Conservation (phyloP, 1,284 basidiomycete species). For the Tetrapyrgos nigripes region DNA sequence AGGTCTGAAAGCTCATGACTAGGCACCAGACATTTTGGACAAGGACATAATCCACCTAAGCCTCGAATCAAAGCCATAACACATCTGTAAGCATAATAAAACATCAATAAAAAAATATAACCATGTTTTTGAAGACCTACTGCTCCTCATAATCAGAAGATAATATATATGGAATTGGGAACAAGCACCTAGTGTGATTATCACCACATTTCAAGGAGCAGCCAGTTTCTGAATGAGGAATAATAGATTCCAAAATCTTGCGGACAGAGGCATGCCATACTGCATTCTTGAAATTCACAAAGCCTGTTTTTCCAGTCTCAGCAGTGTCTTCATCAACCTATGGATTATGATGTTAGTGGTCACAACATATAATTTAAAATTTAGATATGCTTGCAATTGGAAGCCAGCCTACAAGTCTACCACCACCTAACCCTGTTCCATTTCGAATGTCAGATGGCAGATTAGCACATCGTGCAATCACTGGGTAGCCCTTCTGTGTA, state of each 20-base stretch:
- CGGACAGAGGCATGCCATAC: slow-evolving; percentile 41
- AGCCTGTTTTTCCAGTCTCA: slow-evolving; percentile 33
- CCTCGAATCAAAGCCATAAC: slow-evolving; percentile 41
- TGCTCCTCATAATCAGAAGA: slow-evolving; percentile 47
- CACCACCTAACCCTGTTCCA: slow-evolving; percentile 41
- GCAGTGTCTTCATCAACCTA: slow-evolving; percentile 34
- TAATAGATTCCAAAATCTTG: slow-evolving; percentile 32
- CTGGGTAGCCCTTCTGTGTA: too few species aligned
- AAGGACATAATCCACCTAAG: slow-evolving; percentile 31
- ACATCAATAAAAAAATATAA: neutral
- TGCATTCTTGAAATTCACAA: slow-evolving; percentile 36
- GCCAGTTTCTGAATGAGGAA: slow-evolving; percentile 28
- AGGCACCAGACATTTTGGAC: slow-evolving; percentile 41
- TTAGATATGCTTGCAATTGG: slow-evolving; percentile 42
- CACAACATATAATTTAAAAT: neutral
- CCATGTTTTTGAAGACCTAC: slow-evolving; percentile 29
- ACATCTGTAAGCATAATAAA: slow-evolving; percentile 19
- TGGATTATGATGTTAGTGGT: slow-evolving; percentile 6
- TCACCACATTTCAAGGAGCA: slow-evolving; percentile 31
- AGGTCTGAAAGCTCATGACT: slow-evolving; percentile 27
- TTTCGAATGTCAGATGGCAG: slow-evolving; percentile 44
- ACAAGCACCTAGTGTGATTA: slow-evolving; percentile 27
- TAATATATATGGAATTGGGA: slow-evolving; percentile 38
- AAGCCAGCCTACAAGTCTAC: slow-evolving; percentile 47
- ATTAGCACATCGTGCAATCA: slow-evolving; percentile 40